Percentiles rank a stretch among this genome's conserved stretches.
Conservation (phyloP, 1,284 basidiomycete species). For the Ganoderma multipileum region DNA sequence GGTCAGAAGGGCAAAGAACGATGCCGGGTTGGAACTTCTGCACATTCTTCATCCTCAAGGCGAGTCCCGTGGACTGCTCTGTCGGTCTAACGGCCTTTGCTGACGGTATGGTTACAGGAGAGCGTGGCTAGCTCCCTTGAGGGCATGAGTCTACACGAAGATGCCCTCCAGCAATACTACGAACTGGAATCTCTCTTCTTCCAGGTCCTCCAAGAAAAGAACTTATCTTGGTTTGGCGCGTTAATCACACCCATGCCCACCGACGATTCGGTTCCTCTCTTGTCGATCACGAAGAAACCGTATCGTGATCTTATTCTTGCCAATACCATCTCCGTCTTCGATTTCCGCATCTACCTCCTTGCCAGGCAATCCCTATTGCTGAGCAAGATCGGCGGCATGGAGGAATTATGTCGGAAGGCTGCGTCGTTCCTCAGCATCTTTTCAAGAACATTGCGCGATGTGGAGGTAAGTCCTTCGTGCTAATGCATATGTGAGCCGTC, state of each 20-base stretch:
- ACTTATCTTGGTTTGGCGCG: constrained; percentile 89
- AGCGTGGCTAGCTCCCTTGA: constrained; percentile 93
- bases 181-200: constrained; percentile 91
- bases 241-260: constrained; percentile 73
- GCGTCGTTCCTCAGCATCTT: constrained; percentile 83
- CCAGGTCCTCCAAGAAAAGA: constrained; percentile 81
- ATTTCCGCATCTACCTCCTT: constrained; percentile 92
- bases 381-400: constrained; percentile 72
- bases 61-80: constrained; percentile 38
- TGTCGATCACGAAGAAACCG: constrained; percentile 84
- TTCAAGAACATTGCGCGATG: constrained; percentile 76
- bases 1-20: constrained; percentile 84
- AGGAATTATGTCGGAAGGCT: constrained; percentile 73
- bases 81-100: not conserved
- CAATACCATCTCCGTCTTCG: constrained; percentile 93
- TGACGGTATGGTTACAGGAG: constrained; percentile 68
- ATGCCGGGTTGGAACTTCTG: constrained; percentile 98
- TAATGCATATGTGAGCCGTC: not conserved
- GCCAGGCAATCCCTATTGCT: constrained; percentile 85
- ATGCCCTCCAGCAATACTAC: constrained; percentile 89
- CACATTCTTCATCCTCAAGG: constrained; percentile 95
- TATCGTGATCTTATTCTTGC: constrained; percentile 91
- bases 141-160: constrained; percentile 88
- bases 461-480: constrained; percentile 63
- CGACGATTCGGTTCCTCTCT: constrained; percentile 85